These are phyloP conservation scores for Globisporangium rhizosaccharum DNA, from an alignment of 352 stramenopile genomes.

Conservation along the genomic window DNA sequence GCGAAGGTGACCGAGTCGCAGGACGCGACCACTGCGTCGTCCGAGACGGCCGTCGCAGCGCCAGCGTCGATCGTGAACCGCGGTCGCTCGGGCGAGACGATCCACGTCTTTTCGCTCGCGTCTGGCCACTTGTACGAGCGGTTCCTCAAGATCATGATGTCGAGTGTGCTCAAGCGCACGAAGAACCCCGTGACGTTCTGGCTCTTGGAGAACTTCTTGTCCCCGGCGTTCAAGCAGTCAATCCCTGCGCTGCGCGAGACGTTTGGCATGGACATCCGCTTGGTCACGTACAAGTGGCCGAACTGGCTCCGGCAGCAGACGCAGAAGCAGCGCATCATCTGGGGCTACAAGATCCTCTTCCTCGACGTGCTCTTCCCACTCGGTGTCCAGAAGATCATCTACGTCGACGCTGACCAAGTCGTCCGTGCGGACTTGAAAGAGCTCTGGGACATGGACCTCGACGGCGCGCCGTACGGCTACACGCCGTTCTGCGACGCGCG, in stretches of 20 bases:
- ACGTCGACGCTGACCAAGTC: conserved; percentile 99
- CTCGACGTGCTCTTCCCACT: conserved; percentile 99
- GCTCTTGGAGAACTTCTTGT: conserved; percentile 99
- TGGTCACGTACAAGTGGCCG: conserved; percentile 99
- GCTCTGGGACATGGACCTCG: conserved; percentile 97
- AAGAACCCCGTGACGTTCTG: conserved; percentile 99
- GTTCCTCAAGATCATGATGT: conserved; percentile 99
- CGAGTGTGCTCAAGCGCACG: conserved; percentile 96
- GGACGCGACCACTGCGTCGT: conserved; percentile 9
- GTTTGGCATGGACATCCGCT: conserved; percentile 96
- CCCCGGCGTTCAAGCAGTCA: conserved; percentile 95
- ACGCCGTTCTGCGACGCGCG: conserved; percentile 97
- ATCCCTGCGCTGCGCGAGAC: conserved; percentile 89
- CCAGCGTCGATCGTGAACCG: conserved; percentile 10
- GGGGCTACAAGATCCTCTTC: conserved; percentile 99
- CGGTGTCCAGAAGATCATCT: conserved; percentile 98
- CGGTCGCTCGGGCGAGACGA: conserved; percentile 82
- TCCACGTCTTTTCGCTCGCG: conserved; percentile 99
- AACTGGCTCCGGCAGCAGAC: conserved; percentile 98
- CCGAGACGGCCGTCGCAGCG: background rate
- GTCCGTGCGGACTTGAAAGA: conserved; percentile 97
- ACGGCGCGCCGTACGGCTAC: conserved; percentile 96
- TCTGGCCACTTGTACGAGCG: conserved; percentile 97
- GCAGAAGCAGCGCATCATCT: conserved; percentile 99
- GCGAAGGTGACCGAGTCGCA: background rate